Evolutionary conservation across 805 yeast genomes (phyloP), one percentile per base, ranked within the genome.

Genomic region (Starmerella apicola): DNA sequence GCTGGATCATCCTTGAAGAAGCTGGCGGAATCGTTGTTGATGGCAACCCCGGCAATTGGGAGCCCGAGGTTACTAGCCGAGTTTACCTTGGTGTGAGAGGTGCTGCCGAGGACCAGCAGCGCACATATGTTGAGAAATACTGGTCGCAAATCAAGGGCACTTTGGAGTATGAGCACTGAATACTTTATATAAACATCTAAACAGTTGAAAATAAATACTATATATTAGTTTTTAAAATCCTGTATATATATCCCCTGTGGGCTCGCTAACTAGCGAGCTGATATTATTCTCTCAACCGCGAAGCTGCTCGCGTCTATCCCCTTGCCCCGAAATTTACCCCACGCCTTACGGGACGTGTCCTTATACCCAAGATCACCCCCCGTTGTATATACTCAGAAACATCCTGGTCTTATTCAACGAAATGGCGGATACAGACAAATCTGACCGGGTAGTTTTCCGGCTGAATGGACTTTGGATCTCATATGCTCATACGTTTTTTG

Each of bases 401-500:
- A n/a, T n/a, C n/a, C n/a, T n/a, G n/a, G n/a, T n/a, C n/a, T n/a
- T n/a, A n/a, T n/a, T n/a, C n/a, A n/a, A n/a, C n/a, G n/a, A n/a
- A n/a, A n/a, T n/a, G n/a, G n/a, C n/a, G n/a, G n/a, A n/a, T n/a
- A n/a, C n/a, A n/a, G n/a, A n/a, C n/a, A n/a, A n/a, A n/a, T n/a
- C n/a, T 8, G 30, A 27, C 8, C 30, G 30, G 17, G 30, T 27
- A 1, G 48, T 51, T 15, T 48, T 49, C 41, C 40, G 46, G 23
- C 21, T 52, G 6, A 51, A 51, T 37, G 94, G 81, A 26, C 71
- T 69, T 43, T 64, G 69, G 51, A 66, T 85, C 29, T 81, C 93
- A 2, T 62, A 71, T 43, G 74, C 81, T 1, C 96, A 85, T 58
- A 69, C 88, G 0, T 46, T 73, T 0, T 77, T 75, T 54, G 88